A percentile compares a stretch with the other conserved stretches of the same genome.
Evolutionary conservation across 73 alveolate genomes (phyloP).

Genomic region (Stentor roeselii): DNA sequence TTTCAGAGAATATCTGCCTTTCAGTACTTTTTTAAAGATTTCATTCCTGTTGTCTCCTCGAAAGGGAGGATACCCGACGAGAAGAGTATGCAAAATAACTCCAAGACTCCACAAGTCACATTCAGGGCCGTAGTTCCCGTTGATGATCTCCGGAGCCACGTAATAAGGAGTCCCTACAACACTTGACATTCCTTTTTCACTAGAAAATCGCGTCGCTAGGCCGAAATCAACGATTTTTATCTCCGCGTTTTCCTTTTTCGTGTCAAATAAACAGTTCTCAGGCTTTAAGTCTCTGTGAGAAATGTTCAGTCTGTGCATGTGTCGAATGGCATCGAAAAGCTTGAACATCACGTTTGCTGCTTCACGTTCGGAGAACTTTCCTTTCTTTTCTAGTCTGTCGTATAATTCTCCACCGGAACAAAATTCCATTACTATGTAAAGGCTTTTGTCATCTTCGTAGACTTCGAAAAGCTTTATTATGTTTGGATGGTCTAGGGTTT

Average conservation of each 20-base stretch:
- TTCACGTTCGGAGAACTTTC: conserved; percentile 49
- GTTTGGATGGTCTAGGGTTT: conserved; percentile 47
- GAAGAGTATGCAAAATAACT: conserved; percentile 37
- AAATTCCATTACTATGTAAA: conserved; percentile 66
- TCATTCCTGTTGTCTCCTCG: not conserved
- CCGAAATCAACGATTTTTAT: conserved; percentile 87
- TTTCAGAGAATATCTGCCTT: not conserved
- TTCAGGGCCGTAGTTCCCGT: conserved; percentile 35
- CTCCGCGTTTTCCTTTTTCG: conserved; percentile 58
- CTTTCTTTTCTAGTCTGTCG: conserved; percentile 34
- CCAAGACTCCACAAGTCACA: conserved; percentile 56
- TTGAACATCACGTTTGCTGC: conserved; percentile 54
- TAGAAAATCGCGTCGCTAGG: conserved; percentile 37
- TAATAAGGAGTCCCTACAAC: conserved; percentile 31
- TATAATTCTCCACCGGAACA: conserved; percentile 56
- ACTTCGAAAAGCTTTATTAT: conserved; percentile 59
- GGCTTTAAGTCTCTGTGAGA: conserved; percentile 73
- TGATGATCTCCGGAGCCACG: conserved; percentile 42
- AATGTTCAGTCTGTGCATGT: conserved; percentile 60
- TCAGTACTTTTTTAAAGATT: conserved; percentile 9
- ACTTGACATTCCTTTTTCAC: not conserved
- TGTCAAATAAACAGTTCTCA: conserved; percentile 63
- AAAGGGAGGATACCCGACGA: conserved; percentile 43
- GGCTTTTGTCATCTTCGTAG: conserved; percentile 44
- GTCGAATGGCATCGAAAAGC: conserved; percentile 54